A percentile compares a stretch with the other conserved stretches of the same genome.
Conservation (phyloP, 257 asterid genomes). For the Mitragyna speciosa region DNA sequence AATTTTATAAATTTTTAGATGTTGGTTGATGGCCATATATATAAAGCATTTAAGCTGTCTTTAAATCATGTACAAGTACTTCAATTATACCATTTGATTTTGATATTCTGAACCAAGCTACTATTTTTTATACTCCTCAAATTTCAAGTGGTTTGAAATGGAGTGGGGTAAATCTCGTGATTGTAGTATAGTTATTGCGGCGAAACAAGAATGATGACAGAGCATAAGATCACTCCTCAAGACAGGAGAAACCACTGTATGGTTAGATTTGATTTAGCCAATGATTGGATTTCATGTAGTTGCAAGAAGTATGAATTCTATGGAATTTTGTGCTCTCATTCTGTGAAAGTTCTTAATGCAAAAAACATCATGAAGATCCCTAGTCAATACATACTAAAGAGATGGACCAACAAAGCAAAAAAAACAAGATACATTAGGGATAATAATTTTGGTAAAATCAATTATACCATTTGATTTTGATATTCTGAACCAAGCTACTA, state of each 20-base stretch:
- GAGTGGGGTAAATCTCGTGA: conserved; percentile 11
- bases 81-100: background rate
- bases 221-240: background rate
- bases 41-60: too few species aligned
- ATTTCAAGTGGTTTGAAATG: conserved; percentile 12
- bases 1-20: too few species aligned
- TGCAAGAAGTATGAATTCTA: background rate
- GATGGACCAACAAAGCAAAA: too few species aligned
- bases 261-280: background rate
- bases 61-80: too few species aligned
- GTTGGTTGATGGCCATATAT: too few species aligned
- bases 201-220: background rate
- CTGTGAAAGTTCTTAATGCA: background rate
- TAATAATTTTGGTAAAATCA: too few species aligned
- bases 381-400: too few species aligned
- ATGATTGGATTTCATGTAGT: background rate
- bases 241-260: too few species aligned
- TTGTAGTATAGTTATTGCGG: background rate
- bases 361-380: too few species aligned
- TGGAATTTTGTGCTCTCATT: background rate
- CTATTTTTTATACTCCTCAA: conserved; percentile 16
- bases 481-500: conserved; percentile 8
- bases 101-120: conserved; percentile 9
- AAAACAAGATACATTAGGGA: too few species aligned
- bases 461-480: too few species aligned